Conservation (phyloP, 495 filamentous ascomycete species). For the Aspergillus avenaceus region DNA sequence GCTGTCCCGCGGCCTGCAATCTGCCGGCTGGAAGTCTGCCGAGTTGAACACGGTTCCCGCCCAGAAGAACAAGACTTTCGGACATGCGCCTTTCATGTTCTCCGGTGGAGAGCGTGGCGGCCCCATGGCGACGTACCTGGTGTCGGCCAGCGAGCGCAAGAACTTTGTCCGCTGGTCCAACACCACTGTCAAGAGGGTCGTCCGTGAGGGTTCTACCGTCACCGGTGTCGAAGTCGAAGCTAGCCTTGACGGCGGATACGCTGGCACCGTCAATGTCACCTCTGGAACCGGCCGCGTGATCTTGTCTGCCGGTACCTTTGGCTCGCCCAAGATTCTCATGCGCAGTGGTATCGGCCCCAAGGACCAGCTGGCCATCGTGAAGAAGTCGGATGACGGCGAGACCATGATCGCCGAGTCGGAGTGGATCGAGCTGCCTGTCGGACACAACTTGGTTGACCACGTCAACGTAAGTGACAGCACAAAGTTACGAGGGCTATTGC, state of each 20-base stretch:
- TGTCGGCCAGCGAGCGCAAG: slow-evolving; percentile 1
- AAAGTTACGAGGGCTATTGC: neutral
- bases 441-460: slow-evolving; percentile 5
- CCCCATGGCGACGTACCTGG: slow-evolving; percentile 5
- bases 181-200: slow-evolving; percentile 2
- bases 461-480: neutral
- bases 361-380: slow-evolving; percentile 3
- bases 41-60: neutral
- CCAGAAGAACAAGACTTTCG: slow-evolving; percentile 6
- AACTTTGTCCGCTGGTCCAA: slow-evolving; percentile 5
- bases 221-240: slow-evolving; percentile 6
- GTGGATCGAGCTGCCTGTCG: slow-evolving; percentile 6
- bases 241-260: slow-evolving; percentile 2
- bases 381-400: neutral
- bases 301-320: slow-evolving; percentile 3
- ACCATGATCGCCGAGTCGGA: slow-evolving; percentile 4
- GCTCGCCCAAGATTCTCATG: neutral
- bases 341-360: slow-evolving; percentile 8
- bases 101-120: slow-evolving; percentile 3
- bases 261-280: slow-evolving; percentile 2
- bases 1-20: neutral
- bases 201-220: neutral
- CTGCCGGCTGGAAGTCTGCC: neutral
- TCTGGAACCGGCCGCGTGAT: neutral
- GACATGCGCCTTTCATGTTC: slow-evolving; percentile 7